Percentiles rank a stretch among this genome's conserved stretches.
Conservation (phyloP, 2,329 filamentous ascomycete genomes). For the Exophiala calicioides region DNA sequence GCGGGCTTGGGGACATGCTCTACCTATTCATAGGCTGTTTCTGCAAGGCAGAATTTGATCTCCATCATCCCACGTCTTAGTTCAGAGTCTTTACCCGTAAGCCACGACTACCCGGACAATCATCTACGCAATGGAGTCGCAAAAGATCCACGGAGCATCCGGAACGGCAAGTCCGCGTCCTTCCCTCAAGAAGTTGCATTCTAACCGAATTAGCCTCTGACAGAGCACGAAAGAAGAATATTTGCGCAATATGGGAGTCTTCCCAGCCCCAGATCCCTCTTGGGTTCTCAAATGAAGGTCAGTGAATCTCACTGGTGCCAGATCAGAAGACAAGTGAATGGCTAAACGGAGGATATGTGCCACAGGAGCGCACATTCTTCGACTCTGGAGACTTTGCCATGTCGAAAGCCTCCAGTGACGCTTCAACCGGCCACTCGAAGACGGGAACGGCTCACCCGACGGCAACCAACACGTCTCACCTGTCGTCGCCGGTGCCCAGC, state of each 20-base stretch:
- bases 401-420: conserved; percentile 3
- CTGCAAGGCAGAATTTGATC: too few relatives aligned
- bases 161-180: too few relatives aligned
- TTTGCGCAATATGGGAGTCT: not conserved
- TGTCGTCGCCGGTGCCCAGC: conserved; percentile 5
- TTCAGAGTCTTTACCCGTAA: too few relatives aligned
- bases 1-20: too few relatives aligned
- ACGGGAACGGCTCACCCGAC: conserved; percentile 7
- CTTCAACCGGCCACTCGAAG: conserved; percentile 3
- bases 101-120: too few relatives aligned
- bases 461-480: conserved; percentile 1
- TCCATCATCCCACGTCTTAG: too few relatives aligned
- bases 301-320: not conserved
- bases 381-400: conserved; percentile 9
- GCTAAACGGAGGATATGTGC: not conserved
- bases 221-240: not conserved
- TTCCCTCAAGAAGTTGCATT: too few relatives aligned
- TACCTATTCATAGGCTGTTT: too few relatives aligned
- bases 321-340: not conserved
- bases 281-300: not conserved
- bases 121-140: too few relatives aligned
- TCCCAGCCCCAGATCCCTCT: not conserved
- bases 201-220: not conserved
- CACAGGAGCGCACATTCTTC: conserved; percentile 12
- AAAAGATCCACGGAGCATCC: too few relatives aligned